phyloP scores from a whole-genome alignment of 2,329 filamentous ascomycete genomes.

The Aspergillus quadrilineatus region DNA sequence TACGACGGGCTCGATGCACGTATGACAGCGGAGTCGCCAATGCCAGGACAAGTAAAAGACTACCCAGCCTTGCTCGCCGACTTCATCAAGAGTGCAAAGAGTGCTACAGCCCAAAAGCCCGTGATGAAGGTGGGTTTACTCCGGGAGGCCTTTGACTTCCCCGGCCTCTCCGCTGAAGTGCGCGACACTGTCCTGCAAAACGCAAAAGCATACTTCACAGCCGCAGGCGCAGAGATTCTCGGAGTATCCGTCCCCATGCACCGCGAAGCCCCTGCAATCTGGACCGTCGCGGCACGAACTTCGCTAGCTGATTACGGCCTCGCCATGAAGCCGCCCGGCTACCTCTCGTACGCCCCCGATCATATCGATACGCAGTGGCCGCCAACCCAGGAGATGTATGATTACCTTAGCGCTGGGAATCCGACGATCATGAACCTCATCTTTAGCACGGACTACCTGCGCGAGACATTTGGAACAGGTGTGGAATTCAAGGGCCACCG shows the following conservation, averaged over 20 bases:
- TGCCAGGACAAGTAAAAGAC: constrained; percentile 32
- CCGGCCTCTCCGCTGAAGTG: constrained; percentile 42
- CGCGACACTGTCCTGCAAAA: constrained; percentile 35
- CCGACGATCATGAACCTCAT: constrained; percentile 49
- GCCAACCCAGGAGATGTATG: constrained; percentile 44
- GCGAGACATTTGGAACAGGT: constrained; percentile 22
- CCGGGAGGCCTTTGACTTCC: constrained; percentile 44
- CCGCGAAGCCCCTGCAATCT: constrained; percentile 44
- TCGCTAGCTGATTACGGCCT: constrained; percentile 35
- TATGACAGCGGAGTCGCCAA: constrained; percentile 40
- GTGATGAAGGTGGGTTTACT: constrained; percentile 48
- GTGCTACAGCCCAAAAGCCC: neutral
- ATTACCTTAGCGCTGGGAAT: constrained; percentile 45
- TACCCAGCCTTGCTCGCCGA: constrained; percentile 39
- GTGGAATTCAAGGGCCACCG: constrained; percentile 49
- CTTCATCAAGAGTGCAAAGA: constrained; percentile 23
- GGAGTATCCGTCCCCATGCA: constrained; percentile 52
- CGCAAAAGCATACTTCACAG: constrained; percentile 38
- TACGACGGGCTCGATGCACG: constrained; percentile 52
- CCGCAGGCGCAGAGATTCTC: constrained; percentile 46
- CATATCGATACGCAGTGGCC: constrained; percentile 35
- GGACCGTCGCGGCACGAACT: constrained; percentile 43
- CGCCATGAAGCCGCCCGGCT: constrained; percentile 30
- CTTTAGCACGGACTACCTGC: constrained; percentile 38
- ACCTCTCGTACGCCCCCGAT: constrained; percentile 33